Evolutionary conservation across 176 grass and related monocot species (phyloP).

Genomic region (Oryza brachyantha): DNA sequence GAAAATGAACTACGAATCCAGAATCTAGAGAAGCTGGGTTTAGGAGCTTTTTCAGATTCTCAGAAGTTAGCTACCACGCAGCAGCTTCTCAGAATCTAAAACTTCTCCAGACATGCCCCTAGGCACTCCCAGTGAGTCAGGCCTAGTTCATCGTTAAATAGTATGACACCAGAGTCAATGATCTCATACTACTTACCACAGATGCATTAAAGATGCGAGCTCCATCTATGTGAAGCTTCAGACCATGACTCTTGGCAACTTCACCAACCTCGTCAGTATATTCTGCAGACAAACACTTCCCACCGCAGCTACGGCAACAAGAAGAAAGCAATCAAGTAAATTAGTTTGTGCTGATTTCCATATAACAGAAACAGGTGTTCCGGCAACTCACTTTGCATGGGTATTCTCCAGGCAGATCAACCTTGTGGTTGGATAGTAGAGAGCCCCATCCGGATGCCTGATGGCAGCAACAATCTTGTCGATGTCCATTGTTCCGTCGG

Average conservation of each 20-base stretch:
- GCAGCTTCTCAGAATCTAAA: too few species aligned
- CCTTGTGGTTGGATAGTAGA: constrained; percentile 76
- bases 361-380: not conserved
- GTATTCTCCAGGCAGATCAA: constrained; percentile 98
- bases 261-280: constrained; percentile 85
- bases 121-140: not conserved
- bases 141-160: not conserved
- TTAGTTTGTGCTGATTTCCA: not conserved
- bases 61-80: too few species aligned
- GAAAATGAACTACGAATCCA: too few species aligned
- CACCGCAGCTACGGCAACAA: constrained; percentile 55
- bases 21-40: too few species aligned
- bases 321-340: not conserved
- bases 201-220: constrained; percentile 97
- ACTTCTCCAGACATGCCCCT: too few species aligned
- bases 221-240: constrained; percentile 96
- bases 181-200: constrained; percentile 54
- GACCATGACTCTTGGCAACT: constrained; percentile 59
- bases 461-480: constrained; percentile 66
- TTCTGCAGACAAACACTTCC: constrained; percentile 68
- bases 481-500: constrained; percentile 82
- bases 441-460: constrained; percentile 33
- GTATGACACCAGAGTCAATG: not conserved
- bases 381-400: constrained; percentile 75
- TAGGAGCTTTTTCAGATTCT: too few species aligned